These are phyloP conservation scores for Moniliella sp. DNA, from an alignment of 1,284 basidiomycete genomes.

Conservation along the genomic window DNA sequence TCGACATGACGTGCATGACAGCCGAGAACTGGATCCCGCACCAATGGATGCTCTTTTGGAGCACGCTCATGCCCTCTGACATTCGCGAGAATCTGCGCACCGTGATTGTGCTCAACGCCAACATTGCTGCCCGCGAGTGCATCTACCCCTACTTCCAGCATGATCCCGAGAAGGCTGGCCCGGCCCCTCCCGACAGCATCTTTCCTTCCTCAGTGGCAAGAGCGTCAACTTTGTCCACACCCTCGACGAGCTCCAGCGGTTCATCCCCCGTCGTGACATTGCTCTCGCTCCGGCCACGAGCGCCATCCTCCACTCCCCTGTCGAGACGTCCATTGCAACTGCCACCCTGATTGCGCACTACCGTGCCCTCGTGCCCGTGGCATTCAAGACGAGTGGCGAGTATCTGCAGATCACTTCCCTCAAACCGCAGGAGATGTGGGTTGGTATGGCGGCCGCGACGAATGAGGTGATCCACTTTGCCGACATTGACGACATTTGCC, in stretches of 20 bases:
- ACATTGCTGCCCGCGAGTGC: constrained; percentile 13
- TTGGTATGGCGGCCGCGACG: constrained; percentile 6
- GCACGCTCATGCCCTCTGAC: constrained; percentile 11
- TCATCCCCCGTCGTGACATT: constrained; percentile 18
- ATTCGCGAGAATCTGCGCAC: constrained; percentile 13
- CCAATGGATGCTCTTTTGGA: constrained; percentile 22
- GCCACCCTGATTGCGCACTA: constrained; percentile 30
- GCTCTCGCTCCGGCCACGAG: constrained; percentile 11
- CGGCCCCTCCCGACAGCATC: no score
- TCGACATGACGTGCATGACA: constrained; percentile 15
- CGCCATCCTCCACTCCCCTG: constrained; percentile 8
- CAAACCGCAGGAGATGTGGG: constrained; percentile 16
- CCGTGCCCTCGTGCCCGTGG: constrained; percentile 17
- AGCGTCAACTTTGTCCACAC: constrained; percentile 7
- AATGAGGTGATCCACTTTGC: constrained; percentile 26
- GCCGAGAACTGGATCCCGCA: constrained; percentile 12
- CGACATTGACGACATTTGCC: constrained; percentile 25
- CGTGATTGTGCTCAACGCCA: constrained; percentile 17
- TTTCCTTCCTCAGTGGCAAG: neutral
- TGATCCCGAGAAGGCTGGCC: neutral
- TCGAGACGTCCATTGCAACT: constrained; percentile 13
- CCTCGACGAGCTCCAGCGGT: constrained; percentile 12
- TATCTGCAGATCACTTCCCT: constrained; percentile 22
- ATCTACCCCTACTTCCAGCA: constrained; percentile 3
- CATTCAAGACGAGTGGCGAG: constrained; percentile 17